Evolutionary conservation across 2,329 filamentous ascomycete genomes (phyloP), one percentile per base, ranked within the genome.

Genomic region (Metarhizium sp.): DNA sequence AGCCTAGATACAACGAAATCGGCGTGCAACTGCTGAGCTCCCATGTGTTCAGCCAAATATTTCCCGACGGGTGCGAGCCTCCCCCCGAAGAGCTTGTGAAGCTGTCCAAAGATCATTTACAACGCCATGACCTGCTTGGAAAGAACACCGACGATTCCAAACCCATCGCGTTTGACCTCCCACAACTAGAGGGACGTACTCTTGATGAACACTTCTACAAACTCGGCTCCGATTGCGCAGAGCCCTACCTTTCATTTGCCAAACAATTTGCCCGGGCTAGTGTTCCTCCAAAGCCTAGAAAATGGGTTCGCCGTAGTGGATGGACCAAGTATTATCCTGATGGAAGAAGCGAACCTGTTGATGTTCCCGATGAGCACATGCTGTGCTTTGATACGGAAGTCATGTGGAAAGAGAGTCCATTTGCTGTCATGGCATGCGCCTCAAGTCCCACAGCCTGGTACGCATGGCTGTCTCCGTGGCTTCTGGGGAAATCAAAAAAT

Each of bases 321-420:
- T 99, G 94, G 94, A 97, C 92, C 0, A 96, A 91, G 71, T 99
- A 99, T 72, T 78, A 86, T 60, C 68, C 75, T 2, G 86, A 95
- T 68, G 91, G 90, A 25, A 77, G 74, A 13, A 79, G 78, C 16
- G 88, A 94, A 67, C 69, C 78, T 3, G 82, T 96, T 4, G 84
- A 87, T 58, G 82, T 84, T 10, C 94, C 95, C 0, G 78, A 92
- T 58, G 92, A 94, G 66, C 74, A 81, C 3, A 86, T 92, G 78
- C 75, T 97, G 54, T 92, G 88, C 42, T 99, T 99, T 63, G 94
- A 99, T 71, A 95, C 92, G 1, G 94, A 99, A 71, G 92, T 96
- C 50, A 86, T 99, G 86, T 99, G 87, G 81, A 95, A 95, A 68
- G 84, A 94, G 66, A 92, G 86, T 61, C 86, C 88, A 0, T 99